These are phyloP conservation scores for Acanthamoeba culbertsoni DNA, from an alignment of 208 protist species.

Conservation along the genomic window DNA sequence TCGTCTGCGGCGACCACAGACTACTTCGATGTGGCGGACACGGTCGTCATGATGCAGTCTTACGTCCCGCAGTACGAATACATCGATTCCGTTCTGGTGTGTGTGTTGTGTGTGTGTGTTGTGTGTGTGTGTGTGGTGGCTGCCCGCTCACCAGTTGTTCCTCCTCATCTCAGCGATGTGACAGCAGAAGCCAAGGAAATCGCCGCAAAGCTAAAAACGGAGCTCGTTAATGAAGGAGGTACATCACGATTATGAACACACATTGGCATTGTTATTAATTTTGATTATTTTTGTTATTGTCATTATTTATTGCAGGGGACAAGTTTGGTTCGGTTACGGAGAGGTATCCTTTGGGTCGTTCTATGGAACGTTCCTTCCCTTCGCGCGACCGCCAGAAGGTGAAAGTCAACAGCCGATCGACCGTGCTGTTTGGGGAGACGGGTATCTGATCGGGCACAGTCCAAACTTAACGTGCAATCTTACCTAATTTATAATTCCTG, in stretches of 20 bases:
- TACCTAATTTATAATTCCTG: background rate
- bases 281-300: background rate
- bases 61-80: conserved; percentile 74
- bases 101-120: too few relatives aligned
- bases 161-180: conserved; percentile 74
- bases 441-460: background rate
- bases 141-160: too few relatives aligned
- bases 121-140: too few relatives aligned
- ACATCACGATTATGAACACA: too few relatives aligned
- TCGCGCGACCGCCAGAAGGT: conserved; percentile 76
- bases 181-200: conserved; percentile 85
- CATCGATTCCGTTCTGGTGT: too few relatives aligned
- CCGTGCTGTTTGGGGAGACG: conserved; percentile 74
- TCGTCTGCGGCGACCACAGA: too few relatives aligned
- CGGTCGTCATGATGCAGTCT: conserved; percentile 88
- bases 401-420: conserved; percentile 72
- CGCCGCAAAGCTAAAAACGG: conserved; percentile 42
- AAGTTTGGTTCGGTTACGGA: background rate
- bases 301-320: background rate
- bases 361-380: conserved; percentile 40
- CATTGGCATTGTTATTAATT: background rate
- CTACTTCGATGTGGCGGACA: conserved; percentile 91
- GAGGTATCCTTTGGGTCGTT: background rate
- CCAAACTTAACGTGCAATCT: background rate
- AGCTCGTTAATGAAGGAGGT: background rate